Conservation (phyloP, 2,329 filamentous ascomycete genomes). For the Fusarium globosum region DNA sequence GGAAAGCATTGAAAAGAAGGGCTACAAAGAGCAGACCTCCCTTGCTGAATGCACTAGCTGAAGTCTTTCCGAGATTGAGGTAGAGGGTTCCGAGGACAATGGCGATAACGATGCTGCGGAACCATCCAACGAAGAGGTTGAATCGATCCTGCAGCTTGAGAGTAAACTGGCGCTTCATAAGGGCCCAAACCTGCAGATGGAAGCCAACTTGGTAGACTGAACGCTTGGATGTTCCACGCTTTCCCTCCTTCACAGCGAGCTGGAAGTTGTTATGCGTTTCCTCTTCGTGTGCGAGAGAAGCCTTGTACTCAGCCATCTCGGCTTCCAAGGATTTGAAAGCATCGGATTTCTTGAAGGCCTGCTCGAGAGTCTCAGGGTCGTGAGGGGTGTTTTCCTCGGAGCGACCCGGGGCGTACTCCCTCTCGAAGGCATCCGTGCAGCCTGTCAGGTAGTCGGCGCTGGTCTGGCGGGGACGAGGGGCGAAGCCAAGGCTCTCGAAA, state of each 20-base stretch:
- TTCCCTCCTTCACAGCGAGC: constrained; percentile 79
- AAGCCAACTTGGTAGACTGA: constrained; percentile 89
- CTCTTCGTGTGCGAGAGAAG: constrained; percentile 71
- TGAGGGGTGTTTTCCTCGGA: constrained; percentile 75
- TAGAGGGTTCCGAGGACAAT: constrained; percentile 85
- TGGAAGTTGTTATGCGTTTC: constrained; percentile 81
- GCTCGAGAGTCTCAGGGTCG: constrained; percentile 71
- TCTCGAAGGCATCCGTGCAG: constrained; percentile 86
- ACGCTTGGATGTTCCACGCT: constrained; percentile 77
- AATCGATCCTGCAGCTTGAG: constrained; percentile 90
- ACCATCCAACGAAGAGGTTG: constrained; percentile 78
- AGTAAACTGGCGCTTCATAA: constrained; percentile 85
- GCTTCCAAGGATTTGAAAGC: constrained; percentile 66
- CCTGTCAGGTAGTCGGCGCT: constrained; percentile 85
- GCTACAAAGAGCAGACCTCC: constrained; percentile 85
- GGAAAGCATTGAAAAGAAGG: constrained; percentile 87
- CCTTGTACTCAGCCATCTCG: constrained; percentile 77
- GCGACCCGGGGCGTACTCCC: constrained; percentile 77
- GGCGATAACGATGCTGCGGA: constrained; percentile 74
- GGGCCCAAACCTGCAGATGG: constrained; percentile 82
- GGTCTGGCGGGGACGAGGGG: constrained; percentile 79
- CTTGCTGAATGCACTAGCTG: constrained; percentile 80
- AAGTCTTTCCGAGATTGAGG: constrained; percentile 73
- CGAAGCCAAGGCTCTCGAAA: constrained; percentile 81
- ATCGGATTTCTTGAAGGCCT: constrained; percentile 75